phyloP scores from a whole-genome alignment of 2,329 filamentous ascomycete species.

The Exophiala sp. region DNA sequence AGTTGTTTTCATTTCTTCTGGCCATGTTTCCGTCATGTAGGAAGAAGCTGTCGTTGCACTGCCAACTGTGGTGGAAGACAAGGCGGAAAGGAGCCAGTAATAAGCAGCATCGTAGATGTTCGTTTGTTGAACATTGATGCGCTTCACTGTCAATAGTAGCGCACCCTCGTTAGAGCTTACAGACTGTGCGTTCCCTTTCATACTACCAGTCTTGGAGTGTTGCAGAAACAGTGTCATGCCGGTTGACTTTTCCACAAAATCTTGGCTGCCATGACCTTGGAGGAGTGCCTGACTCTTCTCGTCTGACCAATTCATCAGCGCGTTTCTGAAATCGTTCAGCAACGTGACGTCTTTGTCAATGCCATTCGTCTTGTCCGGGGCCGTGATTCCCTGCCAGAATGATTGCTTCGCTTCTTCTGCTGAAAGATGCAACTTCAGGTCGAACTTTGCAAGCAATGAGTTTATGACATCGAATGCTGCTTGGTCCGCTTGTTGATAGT shows the following conservation, averaged over 20 bases:
- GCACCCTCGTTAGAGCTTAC: slow-evolving; percentile 38
- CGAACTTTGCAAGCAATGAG: slow-evolving; percentile 51
- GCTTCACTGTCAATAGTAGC: slow-evolving; percentile 40
- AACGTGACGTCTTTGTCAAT: slow-evolving; percentile 31
- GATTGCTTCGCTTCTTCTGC: slow-evolving; percentile 35
- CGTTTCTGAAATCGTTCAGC: slow-evolving; percentile 44
- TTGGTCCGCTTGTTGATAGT: slow-evolving; percentile 54
- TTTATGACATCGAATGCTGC: slow-evolving; percentile 55
- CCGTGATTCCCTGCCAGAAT: slow-evolving; percentile 19
- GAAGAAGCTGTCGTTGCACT: slow-evolving; percentile 37
- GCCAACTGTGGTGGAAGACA: slow-evolving; percentile 29
- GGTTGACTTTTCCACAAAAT: slow-evolving; percentile 46
- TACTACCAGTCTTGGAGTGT: slow-evolving; percentile 48
- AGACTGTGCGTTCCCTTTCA: slow-evolving; percentile 39
- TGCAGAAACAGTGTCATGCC: slow-evolving; percentile 55
- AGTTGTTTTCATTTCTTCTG: slow-evolving; percentile 53
- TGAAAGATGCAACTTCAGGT: slow-evolving; percentile 36
- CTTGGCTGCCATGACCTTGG: slow-evolving; percentile 48
- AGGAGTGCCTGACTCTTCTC: slow-evolving; percentile 43
- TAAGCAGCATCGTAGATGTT: slow-evolving; percentile 52
- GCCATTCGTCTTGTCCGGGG: neutral
- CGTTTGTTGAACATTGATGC: slow-evolving; percentile 47
- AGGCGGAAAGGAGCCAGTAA: slow-evolving; percentile 51
- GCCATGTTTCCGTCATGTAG: slow-evolving; percentile 55
- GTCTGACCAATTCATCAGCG: slow-evolving; percentile 45